A percentile compares a stretch with the other conserved stretches of the same genome.
Evolutionary conservation across 441 rosid genomes (phyloP).

Genomic region (Raphanus hybrid): DNA sequence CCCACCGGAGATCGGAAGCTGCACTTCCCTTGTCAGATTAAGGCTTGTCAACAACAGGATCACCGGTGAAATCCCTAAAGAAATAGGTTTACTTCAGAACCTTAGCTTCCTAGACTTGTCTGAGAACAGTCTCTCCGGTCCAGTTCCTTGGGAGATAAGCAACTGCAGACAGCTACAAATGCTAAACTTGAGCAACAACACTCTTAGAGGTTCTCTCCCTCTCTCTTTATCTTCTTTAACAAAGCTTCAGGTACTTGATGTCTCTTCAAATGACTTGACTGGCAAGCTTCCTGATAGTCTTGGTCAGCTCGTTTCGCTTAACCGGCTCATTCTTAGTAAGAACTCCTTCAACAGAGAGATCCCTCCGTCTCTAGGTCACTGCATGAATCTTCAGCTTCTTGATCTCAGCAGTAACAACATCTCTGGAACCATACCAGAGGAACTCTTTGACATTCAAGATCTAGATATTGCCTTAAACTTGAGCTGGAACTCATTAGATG

Average conservation of each 20-base stretch:
- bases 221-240: slow-evolving; percentile 8
- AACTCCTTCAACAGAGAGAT: background rate
- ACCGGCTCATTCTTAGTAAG: slow-evolving; percentile 6
- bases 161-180: background rate
- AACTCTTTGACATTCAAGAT: slow-evolving; percentile 12
- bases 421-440: slow-evolving; percentile 1
- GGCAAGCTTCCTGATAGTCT: slow-evolving; percentile 6
- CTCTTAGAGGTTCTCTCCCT: background rate
- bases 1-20: background rate
- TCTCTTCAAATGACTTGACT: slow-evolving; percentile 8
- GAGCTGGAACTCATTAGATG: slow-evolving; percentile 9
- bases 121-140: slow-evolving; percentile 6
- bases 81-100: background rate
- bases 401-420: slow-evolving; percentile 10
- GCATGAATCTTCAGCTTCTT: slow-evolving; percentile 13
- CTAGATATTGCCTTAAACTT: slow-evolving; percentile 5
- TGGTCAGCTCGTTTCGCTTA: slow-evolving; percentile 1
- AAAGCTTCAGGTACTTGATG: slow-evolving; percentile 2
- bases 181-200: slow-evolving; percentile 10
- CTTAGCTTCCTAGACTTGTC: slow-evolving; percentile 6
- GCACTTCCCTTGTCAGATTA: slow-evolving; percentile 7
- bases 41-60: slow-evolving; percentile 9
- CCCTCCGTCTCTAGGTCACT: background rate
- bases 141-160: slow-evolving; percentile 10
- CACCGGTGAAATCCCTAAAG: background rate